Evolutionary conservation across 73 alveolate genomes (phyloP).

Genomic region (Paraurostyla sp.): DNA sequence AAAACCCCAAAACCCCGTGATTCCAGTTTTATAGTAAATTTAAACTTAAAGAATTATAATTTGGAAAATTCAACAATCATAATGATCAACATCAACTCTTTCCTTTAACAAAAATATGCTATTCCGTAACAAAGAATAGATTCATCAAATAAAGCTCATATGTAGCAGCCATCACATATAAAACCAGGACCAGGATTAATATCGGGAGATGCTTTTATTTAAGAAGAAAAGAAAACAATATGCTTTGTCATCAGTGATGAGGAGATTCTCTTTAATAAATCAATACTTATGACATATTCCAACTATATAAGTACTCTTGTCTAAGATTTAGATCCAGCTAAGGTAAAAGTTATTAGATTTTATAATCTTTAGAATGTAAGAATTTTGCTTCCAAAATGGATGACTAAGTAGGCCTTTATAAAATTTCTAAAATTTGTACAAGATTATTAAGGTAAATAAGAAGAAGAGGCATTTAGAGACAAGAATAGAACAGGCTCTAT

Average conservation of each 20-base stretch:
- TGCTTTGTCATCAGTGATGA: slow-evolving; percentile 33
- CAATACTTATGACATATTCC: not conserved
- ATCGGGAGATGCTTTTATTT: not conserved
- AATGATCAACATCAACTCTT: slow-evolving; percentile 24
- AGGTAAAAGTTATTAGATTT: not conserved
- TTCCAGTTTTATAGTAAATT: too few species aligned
- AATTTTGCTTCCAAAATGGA: slow-evolving; percentile 27
- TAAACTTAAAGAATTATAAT: too few species aligned
- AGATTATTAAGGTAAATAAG: slow-evolving; percentile 9
- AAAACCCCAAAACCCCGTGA: too few species aligned
- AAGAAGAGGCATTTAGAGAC: too few species aligned
- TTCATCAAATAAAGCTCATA: not conserved
- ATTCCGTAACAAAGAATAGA: not conserved
- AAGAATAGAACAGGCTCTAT: too few species aligned
- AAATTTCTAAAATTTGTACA: slow-evolving; percentile 4
- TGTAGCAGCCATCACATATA: not conserved
- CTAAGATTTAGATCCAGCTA: slow-evolving; percentile 18
- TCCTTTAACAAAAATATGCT: not conserved
- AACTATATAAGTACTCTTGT: not conserved
- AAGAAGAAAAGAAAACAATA: slow-evolving; percentile 14
- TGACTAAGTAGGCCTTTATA: slow-evolving; percentile 25
- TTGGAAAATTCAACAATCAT: too few species aligned
- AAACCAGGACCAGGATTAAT: not conserved
- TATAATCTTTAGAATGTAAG: slow-evolving; percentile 13
- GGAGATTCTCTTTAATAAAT: slow-evolving; percentile 11